Evolutionary conservation across 176 grass and related monocot genomes (phyloP).

Genomic region (Oryza glumipatula): DNA sequence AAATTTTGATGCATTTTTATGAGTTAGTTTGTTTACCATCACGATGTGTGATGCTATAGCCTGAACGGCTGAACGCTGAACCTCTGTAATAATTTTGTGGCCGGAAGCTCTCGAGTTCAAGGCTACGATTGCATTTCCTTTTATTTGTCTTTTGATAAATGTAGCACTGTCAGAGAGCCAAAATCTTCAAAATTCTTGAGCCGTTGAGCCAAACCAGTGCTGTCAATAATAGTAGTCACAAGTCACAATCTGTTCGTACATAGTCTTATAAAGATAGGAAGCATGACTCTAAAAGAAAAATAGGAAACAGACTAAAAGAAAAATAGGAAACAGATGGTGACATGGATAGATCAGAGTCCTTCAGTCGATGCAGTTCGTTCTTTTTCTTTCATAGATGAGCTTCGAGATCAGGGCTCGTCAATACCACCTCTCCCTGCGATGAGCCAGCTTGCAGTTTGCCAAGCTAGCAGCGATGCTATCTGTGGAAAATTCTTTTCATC

Average conservation of each 20-base stretch:
- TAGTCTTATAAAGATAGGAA: slow-evolving; percentile 4
- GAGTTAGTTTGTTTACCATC: no score
- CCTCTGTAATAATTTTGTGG: no score
- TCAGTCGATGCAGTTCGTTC: background rate
- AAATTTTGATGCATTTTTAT: no score
- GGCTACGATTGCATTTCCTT: background rate
- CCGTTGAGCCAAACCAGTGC: background rate
- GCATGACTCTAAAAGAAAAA: background rate
- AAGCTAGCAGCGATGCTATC: no score
- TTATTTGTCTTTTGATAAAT: no score
- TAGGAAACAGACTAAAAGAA: background rate
- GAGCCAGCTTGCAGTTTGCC: no score
- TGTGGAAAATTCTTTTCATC: no score
- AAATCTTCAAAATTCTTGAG: background rate
- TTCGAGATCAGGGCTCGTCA: background rate
- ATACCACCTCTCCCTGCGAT: no score
- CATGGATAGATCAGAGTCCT: background rate
- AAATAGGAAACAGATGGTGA: background rate
- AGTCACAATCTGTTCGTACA: background rate
- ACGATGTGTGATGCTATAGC: no score
- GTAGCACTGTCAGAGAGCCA: background rate
- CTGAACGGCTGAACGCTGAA: no score
- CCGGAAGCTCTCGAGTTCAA: no score
- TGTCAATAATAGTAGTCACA: background rate
- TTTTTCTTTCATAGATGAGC: background rate